Evolutionary conservation across 1,284 basidiomycete genomes (phyloP), one percentile per base, ranked within the genome.

Genomic region (Heterobasidion annosum): DNA sequence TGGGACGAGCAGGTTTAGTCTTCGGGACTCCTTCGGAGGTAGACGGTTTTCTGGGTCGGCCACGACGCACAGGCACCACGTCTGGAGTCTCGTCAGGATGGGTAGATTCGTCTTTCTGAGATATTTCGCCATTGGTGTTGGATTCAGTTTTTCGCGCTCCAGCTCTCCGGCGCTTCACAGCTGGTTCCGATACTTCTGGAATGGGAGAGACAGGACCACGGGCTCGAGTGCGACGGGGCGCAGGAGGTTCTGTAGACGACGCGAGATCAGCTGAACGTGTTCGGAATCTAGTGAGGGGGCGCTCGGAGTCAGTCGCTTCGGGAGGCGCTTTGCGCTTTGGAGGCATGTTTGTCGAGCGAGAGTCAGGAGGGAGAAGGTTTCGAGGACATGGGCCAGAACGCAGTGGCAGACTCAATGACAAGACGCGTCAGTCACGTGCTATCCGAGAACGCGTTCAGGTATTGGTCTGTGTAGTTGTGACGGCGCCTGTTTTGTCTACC

Each of bases 251-350:
- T 10, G 18, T 12, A 9, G 34, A 15, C 6, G 48, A 8, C 37
- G 37, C 37, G 12, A 40, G n/a, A 40, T 10, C 37, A 10, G 37
- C n/a, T 3, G 37, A 40, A n/a, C 37, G 37, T n/a, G 37, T 8
- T n/a, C 37, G 37, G 4, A n/a, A 40, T 40, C 37, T 40, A n/a
- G 37, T 40, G 37, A n/a, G 12, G n/a, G 37, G 37, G 1, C 37
- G 55, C 34, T 63, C 60, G 15, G 54, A 57, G 2, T 56, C 51
- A 3, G 56, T 15, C 12, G 54, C 43, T 9, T 51, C 48, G 10
- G 59, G 52, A 2, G 63, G 55, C 1, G 72, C 69, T 61, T 78
- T 82, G 59, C 79, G 78, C 70, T 81, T 82, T 40, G 73, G 70
- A 40, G 73, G 66, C 73, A 75, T 78, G 25, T 25, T 25, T 37